These are phyloP conservation scores for Geotrichum armillariae DNA, from an alignment of 1,139 yeast genomes.

Conservation along the genomic window DNA sequence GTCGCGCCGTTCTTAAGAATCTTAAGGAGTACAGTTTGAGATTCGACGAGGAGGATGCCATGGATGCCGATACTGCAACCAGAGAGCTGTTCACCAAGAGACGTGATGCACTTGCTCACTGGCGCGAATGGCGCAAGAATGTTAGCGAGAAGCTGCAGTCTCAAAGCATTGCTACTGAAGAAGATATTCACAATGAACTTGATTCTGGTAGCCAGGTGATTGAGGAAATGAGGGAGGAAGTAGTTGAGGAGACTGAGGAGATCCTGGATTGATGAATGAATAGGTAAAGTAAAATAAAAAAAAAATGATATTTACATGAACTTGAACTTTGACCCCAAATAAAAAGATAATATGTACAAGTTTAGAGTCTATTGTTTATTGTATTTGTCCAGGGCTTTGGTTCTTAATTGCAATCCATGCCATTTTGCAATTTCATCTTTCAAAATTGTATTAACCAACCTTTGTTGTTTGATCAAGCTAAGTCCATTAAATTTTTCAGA, in stretches of 20 bases:
- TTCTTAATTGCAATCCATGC: conserved; percentile 91
- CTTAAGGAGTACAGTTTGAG: conserved; percentile 87
- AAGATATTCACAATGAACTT: conserved; percentile 30
- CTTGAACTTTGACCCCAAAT: not conserved
- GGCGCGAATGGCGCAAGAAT: conserved; percentile 75
- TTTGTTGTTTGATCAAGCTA: conserved; percentile 86
- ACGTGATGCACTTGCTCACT: conserved; percentile 78
- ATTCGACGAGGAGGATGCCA: conserved; percentile 93
- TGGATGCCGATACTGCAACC: conserved; percentile 93
- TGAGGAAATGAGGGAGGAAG: conserved; percentile 71
- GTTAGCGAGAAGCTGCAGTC: conserved; percentile 52
- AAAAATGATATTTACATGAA: not conserved
- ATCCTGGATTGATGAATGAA: conserved; percentile 51
- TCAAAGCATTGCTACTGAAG: conserved; percentile 42
- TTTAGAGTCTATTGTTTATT: conserved; percentile 7
- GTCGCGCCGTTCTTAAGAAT: conserved; percentile 88
- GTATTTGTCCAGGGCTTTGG: conserved; percentile 43
- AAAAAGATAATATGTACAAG: not conserved
- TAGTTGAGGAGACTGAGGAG: conserved; percentile 79
- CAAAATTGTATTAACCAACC: conserved; percentile 77
- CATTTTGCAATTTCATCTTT: conserved; percentile 86
- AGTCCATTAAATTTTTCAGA: conserved; percentile 75
- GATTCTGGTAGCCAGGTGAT: conserved; percentile 49
- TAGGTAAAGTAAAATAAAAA: conserved; percentile 5
- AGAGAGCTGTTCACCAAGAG: conserved; percentile 87